These are phyloP conservation scores for Teratosphaeria destructans DNA, from an alignment of 2,329 filamentous ascomycete genomes.

Conservation along the genomic window DNA sequence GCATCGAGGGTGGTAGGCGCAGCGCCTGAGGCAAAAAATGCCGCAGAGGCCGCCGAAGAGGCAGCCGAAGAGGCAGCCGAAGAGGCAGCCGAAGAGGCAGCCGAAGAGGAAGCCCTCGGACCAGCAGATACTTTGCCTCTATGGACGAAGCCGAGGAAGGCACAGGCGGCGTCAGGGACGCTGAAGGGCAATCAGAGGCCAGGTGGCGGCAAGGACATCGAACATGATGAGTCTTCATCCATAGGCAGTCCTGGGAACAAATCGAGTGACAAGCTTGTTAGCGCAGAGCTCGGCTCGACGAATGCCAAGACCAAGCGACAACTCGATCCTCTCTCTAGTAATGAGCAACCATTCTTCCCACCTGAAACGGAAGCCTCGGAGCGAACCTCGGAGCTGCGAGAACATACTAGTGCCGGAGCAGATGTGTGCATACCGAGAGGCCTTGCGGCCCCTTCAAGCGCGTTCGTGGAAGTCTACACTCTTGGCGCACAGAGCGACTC, in stretches of 20 bases:
- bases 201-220: neutral
- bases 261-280: neutral
- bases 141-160: neutral
- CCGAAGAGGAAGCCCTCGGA: neutral
- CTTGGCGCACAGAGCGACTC: slow-evolving; percentile 48
- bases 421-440: slow-evolving; percentile 47
- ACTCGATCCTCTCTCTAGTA: neutral
- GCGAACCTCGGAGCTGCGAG: neutral
- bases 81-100: no score
- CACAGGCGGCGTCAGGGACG: neutral
- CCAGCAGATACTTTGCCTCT: neutral
- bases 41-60: neutral
- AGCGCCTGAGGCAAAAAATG: neutral
- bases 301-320: neutral
- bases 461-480: slow-evolving; percentile 41
- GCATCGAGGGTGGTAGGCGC: neutral
- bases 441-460: slow-evolving; percentile 40
- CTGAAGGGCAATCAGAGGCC: neutral
- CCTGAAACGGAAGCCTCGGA: neutral
- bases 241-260: neutral
- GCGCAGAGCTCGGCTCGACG: neutral
- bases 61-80: neutral
- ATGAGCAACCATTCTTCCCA: neutral
- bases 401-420: neutral
- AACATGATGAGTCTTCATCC: neutral